Evolutionary conservation across 768 basidiomycete species (phyloP), one percentile per base, ranked within the genome.

Genomic region (Mrakia hoshinonis): DNA sequence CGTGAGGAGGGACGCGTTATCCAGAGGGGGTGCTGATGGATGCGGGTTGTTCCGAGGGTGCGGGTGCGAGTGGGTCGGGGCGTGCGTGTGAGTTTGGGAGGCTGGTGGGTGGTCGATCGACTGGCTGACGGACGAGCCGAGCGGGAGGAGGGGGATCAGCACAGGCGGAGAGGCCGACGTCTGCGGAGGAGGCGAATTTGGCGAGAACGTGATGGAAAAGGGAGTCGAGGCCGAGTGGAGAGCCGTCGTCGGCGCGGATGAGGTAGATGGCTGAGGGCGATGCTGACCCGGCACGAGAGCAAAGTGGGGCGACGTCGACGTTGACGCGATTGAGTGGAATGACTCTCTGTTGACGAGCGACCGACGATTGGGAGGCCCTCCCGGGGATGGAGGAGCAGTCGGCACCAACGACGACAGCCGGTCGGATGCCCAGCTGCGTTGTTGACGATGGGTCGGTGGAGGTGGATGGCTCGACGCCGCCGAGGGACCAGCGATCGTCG

Each of bases 21-120:
- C 92, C 55, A 86, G 82, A 0, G 95, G 94, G 26, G 91, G 89
- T 7, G 91, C 91, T 20, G 89, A 89, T 29, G 96, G 95, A 29
- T 90, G 87, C 0, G 95, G 95, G 77, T 99, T 99, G 79, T 96
- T 91, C 58, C 92, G 86, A 12, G 95, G 94, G 80, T 97, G 92
- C 67, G 91, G 92, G n/a, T 85, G 82, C 0, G 92, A 92, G 78
- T 95, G 92, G 46, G 89, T 84, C 0, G 94, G 95, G 11, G 91
- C 91, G 77, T 93, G 91, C 7, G 5, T 18, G 29, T 20, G 31
- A 1, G 55, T 15, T 7, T 18, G 15, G 4, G 61, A 22, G 20
- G 26, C 13, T 26, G 26, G 36, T 24, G n/a, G 18, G 1, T 9
- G 60, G n/a, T n/a, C n/a, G 65, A 66, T 18, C 26, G 20, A 4